Evolutionary conservation across 441 rosid species (phyloP), one percentile per base, ranked within the genome.

Genomic region (Adansonia madagascariensis): DNA sequence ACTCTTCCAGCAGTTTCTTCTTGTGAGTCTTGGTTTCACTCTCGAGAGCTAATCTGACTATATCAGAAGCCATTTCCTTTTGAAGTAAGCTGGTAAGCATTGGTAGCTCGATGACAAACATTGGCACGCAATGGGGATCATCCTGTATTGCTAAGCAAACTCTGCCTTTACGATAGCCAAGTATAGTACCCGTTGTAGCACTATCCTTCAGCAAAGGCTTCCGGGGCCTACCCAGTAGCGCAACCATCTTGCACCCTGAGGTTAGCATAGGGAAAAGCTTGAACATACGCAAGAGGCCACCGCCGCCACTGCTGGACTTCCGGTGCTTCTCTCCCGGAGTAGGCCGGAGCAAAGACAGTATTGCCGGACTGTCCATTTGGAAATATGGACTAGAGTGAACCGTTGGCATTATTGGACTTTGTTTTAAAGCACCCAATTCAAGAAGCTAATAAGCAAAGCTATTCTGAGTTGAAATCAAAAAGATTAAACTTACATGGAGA

Each of bases 181-280:
- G 93, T 12, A 94, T 87, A 0, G 98, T 94, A 7, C 92, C 97
- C 0, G 98, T 94, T 0, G 94, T 91, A 1, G 98, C 97, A 20
- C 73, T 82, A 78, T 95, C 99, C 79, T 88, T 93, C 11, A 95
- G 91, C 44, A 92, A 67, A 2, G 95, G 93, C 61, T 90, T 92
- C 46, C 93, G 81, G 0, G 95, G 93, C 57, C 91, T 71, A 2
- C 96, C 95, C 18, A 95, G 74, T 12, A 95, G 83, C 2, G 91
- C 92, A 27, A 88, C 99, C 99, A 95, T 92, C 82, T 92, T 95
- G 89, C 99, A 95, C 11, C 99, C 98, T 0, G 98, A 92, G 50
- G 96, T 93, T 75, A 95, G 78, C 99, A 95, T 93, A 4, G 98
- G 98, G 77, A 95, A 83, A 56, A 93, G 95, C 85, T 93, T 95